Conservation (phyloP, 2,329 filamentous ascomycete genomes). For the Aureobasidium sp. region DNA sequence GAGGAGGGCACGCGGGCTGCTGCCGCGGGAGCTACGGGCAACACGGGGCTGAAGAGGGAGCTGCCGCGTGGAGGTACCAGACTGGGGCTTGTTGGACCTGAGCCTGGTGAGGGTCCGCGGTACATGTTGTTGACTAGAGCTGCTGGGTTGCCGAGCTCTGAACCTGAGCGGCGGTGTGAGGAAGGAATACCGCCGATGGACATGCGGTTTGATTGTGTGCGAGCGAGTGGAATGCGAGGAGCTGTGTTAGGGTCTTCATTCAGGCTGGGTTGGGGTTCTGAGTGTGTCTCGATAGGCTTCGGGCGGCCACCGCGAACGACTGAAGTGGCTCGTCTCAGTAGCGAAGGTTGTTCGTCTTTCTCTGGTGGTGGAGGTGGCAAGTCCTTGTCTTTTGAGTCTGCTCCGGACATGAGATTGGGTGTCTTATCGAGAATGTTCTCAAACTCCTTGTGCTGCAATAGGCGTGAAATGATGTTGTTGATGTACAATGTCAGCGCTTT, state of each 20-base stretch:
- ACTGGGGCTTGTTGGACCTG: slow-evolving; percentile 38
- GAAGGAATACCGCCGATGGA: slow-evolving; percentile 24
- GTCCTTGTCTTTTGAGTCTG: slow-evolving; percentile 63
- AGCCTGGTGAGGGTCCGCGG: slow-evolving; percentile 50
- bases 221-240: slow-evolving; percentile 65
- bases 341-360: slow-evolving; percentile 39
- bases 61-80: slow-evolving; percentile 51
- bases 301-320: slow-evolving; percentile 41
- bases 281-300: slow-evolving; percentile 25
- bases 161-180: slow-evolving; percentile 37
- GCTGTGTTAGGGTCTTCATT: slow-evolving; percentile 63
- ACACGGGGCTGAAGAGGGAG: slow-evolving; percentile 51
- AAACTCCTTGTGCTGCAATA: slow-evolving; percentile 90
- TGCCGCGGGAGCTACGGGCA: slow-evolving; percentile 42
- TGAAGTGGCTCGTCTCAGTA: slow-evolving; percentile 55
- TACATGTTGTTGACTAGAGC: slow-evolving; percentile 87
- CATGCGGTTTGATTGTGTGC: slow-evolving; percentile 45
- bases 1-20: slow-evolving; percentile 47
- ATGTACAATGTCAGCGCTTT: slow-evolving; percentile 96
- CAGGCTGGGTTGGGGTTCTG: slow-evolving; percentile 22
- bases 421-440: slow-evolving; percentile 87
- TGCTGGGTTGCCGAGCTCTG: slow-evolving; percentile 48
- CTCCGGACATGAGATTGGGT: slow-evolving; percentile 51
- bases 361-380: slow-evolving; percentile 61
- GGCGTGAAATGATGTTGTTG: slow-evolving; percentile 95